phyloP scores from a whole-genome alignment of 805 yeast species.

The Candida fluviatilis region DNA sequence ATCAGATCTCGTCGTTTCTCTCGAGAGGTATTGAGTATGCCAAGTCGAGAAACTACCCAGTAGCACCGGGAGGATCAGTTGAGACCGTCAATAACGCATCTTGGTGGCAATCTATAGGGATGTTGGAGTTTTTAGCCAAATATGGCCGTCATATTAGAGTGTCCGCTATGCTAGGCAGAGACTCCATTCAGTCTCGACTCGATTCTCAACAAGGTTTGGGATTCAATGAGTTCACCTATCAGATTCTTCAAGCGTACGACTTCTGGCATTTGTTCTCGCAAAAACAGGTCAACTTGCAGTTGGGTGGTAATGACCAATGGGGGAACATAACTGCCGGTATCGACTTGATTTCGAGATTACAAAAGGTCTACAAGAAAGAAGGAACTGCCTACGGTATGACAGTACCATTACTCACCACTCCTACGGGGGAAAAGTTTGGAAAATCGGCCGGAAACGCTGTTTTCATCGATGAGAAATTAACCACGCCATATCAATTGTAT shows the following conservation, averaged over 20 bases:
- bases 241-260: slow-evolving; percentile 89
- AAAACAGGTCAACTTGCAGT: slow-evolving; percentile 64
- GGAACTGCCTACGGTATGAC: slow-evolving; percentile 66
- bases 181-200: slow-evolving; percentile 76
- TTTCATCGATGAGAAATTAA: slow-evolving; percentile 70
- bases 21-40: slow-evolving; percentile 62
- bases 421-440: slow-evolving; percentile 91
- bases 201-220: slow-evolving; percentile 74
- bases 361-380: slow-evolving; percentile 10
- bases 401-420: slow-evolving; percentile 83
- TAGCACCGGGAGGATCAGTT: slow-evolving; percentile 32
- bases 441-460: slow-evolving; percentile 97
- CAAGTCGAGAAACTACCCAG: slow-evolving; percentile 39
- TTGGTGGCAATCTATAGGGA: slow-evolving; percentile 82
- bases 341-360: slow-evolving; percentile 71
- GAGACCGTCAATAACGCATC: slow-evolving; percentile 57
- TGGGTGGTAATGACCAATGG: slow-evolving; percentile 98
- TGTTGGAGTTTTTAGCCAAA: slow-evolving; percentile 72
- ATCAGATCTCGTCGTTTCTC: slow-evolving; percentile 62
- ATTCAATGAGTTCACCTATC: slow-evolving; percentile 91
- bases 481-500: slow-evolving; percentile 76
- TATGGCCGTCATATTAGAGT: slow-evolving; percentile 80
- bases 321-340: slow-evolving; percentile 96
- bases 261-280: slow-evolving; percentile 72
- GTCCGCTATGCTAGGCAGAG: slow-evolving; percentile 83